phyloP scores from a whole-genome alignment of 2,329 filamentous ascomycete species.

The Lachnum nothofagi region DNA sequence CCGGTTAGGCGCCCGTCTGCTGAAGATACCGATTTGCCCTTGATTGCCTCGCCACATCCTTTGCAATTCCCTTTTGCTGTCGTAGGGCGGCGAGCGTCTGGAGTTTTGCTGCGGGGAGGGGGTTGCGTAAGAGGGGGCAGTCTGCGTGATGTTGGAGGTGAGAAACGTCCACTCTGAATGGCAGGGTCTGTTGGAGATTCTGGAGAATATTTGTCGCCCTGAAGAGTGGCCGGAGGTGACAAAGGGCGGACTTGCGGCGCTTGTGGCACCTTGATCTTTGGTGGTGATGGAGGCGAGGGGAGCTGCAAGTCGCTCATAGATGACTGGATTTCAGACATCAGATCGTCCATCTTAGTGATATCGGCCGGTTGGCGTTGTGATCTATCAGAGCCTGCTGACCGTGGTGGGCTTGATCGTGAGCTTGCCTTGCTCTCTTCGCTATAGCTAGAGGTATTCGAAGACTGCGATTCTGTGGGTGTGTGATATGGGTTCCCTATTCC shows the following conservation, averaged over 20 bases:
- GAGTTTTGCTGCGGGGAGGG: conserved; percentile 4
- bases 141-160: conserved; percentile 26
- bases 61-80: conserved; percentile 63
- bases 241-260: conserved; percentile 16
- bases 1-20: conserved; percentile 88
- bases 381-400: conserved; percentile 33
- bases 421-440: conserved; percentile 57
- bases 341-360: conserved; percentile 41
- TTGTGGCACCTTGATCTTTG: conserved; percentile 17
- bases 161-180: conserved; percentile 38
- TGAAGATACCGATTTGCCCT: conserved; percentile 88
- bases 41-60: conserved; percentile 71
- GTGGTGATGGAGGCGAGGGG: conserved; percentile 28
- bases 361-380: conserved; percentile 37
- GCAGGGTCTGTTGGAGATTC: conserved; percentile 46
- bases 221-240: conserved; percentile 12
- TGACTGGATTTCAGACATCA: conserved; percentile 53
- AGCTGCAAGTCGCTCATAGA: conserved; percentile 42
- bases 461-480: conserved; percentile 57
- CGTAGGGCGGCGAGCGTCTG: conserved; percentile 15
- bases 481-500: conserved; percentile 61
- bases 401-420: conserved; percentile 55
- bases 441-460: conserved; percentile 58
- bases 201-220: conserved; percentile 25
- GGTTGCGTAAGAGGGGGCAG: conserved; percentile 7